Evolutionary conservation across 2,329 filamentous ascomycete genomes (phyloP), one percentile per base, ranked within the genome.

Genomic region (Fusarium tanahbumbuense): DNA sequence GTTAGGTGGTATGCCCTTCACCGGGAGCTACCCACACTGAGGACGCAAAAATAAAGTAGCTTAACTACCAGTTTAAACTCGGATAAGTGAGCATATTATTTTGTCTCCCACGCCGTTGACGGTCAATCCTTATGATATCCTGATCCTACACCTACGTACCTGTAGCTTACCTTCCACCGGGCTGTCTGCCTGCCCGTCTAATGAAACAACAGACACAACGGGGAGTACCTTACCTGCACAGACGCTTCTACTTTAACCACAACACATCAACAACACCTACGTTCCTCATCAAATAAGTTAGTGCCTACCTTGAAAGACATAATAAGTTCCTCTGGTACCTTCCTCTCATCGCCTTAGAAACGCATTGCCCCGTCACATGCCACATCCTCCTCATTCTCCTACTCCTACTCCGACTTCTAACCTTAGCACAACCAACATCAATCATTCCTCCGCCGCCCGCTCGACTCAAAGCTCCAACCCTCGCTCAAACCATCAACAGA

Each of bases 321-420:
- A 32, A 47, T 25, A 27, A 45, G 25, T 47, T 18, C 57, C 32
- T 56, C 30, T 46, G 16, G 37, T 34, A 23, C n/a, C 28, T 60
- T 25, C 34, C 25, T 30, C 28, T 20, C 12, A 40, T 23, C 12
- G 30, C 15, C 27, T 41, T 28, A 42, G 27, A 57, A 40, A 49
- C 40, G 40, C 30, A 59, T 66, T 42, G 34, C 52, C 52, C 60
- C 60, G 64, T 68, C 63, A 72, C 60, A 70, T 73, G 68, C 85
- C 87, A 85, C 86, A 82, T 73, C 80, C 82, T 80, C 80, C 83
- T 75, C 79, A 82, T 84, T 86, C 82, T 73, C 80, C 82, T 80
- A 80, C 83, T 75, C 79, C 82, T 77, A 79, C 80, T 80, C 77
- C 34, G 34, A 37, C 86, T 80, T 78, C 83, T 76, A 83, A 79